Evolutionary conservation across 2,329 filamentous ascomycete species (phyloP).

Genomic region (Arthrobotrys sphaeroides): DNA sequence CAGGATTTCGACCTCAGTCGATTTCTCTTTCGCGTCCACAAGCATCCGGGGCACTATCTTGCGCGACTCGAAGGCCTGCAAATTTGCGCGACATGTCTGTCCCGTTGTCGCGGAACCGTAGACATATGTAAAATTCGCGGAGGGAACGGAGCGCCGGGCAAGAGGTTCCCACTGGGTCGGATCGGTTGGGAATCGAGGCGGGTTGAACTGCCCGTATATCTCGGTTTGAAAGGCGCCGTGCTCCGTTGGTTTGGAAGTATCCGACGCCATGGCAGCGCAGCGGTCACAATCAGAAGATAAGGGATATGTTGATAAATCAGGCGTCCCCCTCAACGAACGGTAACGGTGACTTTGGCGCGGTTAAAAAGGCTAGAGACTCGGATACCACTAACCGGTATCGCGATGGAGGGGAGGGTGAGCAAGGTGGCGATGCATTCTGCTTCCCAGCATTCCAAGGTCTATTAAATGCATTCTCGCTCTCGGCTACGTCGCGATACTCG

Average conservation of each 20-base stretch:
- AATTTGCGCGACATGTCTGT: slow-evolving; percentile 40
- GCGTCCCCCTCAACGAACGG: not conserved
- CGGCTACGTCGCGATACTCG: slow-evolving; percentile 43
- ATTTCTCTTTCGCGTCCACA: slow-evolving; percentile 38
- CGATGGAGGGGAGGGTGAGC: slow-evolving; percentile 7
- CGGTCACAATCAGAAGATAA: not conserved
- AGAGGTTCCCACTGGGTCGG: slow-evolving; percentile 50
- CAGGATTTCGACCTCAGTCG: slow-evolving; percentile 45
- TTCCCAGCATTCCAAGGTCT: slow-evolving; percentile 26
- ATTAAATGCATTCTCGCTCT: slow-evolving; percentile 35
- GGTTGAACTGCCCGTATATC: slow-evolving; percentile 52
- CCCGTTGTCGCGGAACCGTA: slow-evolving; percentile 48
- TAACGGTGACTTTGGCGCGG: not conserved
- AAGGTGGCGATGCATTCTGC: slow-evolving; percentile 12
- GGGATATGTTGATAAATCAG: no score
- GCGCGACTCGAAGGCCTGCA: slow-evolving; percentile 42
- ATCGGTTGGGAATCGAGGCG: slow-evolving; percentile 44
- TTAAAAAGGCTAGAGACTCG: not conserved
- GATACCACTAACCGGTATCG: slow-evolving; percentile 24
- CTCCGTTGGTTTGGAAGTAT: slow-evolving; percentile 29
- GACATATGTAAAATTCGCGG: slow-evolving; percentile 48
- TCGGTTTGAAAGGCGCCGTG: slow-evolving; percentile 49
- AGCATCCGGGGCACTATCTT: slow-evolving; percentile 51
- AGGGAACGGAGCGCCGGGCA: slow-evolving; percentile 44
- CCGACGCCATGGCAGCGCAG: slow-evolving; percentile 17